These are phyloP conservation scores for Pyrenula aspistea DNA, from an alignment of 495 filamentous ascomycete species.

Conservation along the genomic window DNA sequence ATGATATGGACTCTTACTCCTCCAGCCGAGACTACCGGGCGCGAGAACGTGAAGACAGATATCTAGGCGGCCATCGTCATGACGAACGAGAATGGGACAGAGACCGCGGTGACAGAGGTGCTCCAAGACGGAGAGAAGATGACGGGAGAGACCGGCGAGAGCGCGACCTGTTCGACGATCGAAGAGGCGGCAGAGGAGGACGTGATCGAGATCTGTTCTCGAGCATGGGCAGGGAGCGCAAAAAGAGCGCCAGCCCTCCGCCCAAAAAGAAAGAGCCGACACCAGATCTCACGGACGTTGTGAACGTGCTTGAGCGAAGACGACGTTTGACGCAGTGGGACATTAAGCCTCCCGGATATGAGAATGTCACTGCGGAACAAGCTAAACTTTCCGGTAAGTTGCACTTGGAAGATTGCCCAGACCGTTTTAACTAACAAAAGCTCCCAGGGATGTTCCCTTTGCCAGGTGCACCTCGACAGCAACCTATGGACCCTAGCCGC, in stretches of 20 bases:
- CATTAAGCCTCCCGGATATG: slow-evolving; percentile 96
- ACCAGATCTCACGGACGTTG: slow-evolving; percentile 80
- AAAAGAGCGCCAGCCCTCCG: slow-evolving; percentile 63
- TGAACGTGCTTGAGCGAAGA: slow-evolving; percentile 68
- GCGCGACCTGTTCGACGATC: slow-evolving; percentile 52
- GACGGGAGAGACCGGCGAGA: slow-evolving; percentile 50
- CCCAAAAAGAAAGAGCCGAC: slow-evolving; percentile 89
- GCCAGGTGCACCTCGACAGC: slow-evolving; percentile 86
- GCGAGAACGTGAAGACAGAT: slow-evolving; percentile 81
- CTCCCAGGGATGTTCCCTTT: slow-evolving; percentile 82
- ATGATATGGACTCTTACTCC: slow-evolving; percentile 78
- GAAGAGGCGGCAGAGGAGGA: slow-evolving; percentile 42
- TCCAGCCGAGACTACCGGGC: slow-evolving; percentile 83
- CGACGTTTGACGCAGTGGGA: slow-evolving; percentile 96
- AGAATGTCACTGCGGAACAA: slow-evolving; percentile 97
- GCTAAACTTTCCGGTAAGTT: slow-evolving; percentile 84
- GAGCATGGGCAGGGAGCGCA: slow-evolving; percentile 43
- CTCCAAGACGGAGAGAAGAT: slow-evolving; percentile 42
- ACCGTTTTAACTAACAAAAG: not conserved
- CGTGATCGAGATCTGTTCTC: slow-evolving; percentile 15
- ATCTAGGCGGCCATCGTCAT: slow-evolving; percentile 46
- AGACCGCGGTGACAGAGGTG: slow-evolving; percentile 45
- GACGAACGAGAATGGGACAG: slow-evolving; percentile 61
- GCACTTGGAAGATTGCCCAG: slow-evolving; percentile 3
- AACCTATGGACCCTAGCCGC: slow-evolving; percentile 90